Percentiles rank a stretch among this genome's conserved stretches.
Evolutionary conservation across 768 basidiomycete species (phyloP).

Genomic region (Leccinum rimulosum): DNA sequence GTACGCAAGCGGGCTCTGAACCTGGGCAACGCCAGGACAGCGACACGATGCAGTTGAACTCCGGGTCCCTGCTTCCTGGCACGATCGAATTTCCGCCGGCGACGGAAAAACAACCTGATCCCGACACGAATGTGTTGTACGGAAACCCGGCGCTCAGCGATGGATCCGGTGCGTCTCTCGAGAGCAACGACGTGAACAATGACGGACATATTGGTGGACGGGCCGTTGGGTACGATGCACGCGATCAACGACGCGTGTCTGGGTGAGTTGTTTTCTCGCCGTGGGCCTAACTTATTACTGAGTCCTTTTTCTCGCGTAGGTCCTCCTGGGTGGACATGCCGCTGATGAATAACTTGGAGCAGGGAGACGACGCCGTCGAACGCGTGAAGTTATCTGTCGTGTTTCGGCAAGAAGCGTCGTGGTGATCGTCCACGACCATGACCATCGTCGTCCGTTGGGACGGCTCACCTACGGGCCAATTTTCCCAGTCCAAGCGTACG

Average conservation of each 20-base stretch:
- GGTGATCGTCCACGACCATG: slow-evolving; percentile 36
- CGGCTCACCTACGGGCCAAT: no score
- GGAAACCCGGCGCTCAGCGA: slow-evolving; percentile 24
- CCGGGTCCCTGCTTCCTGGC: neutral
- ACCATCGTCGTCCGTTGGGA: neutral
- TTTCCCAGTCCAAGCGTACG: no score
- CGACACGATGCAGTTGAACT: slow-evolving; percentile 34
- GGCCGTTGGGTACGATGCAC: slow-evolving; percentile 70
- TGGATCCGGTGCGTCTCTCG: neutral
- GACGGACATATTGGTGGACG: slow-evolving; percentile 34
- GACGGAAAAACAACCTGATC: slow-evolving; percentile 33
- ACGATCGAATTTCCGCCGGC: neutral
- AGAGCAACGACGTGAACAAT: slow-evolving; percentile 22
- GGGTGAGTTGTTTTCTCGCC: slow-evolving; percentile 36
- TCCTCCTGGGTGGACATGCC: slow-evolving; percentile 35
- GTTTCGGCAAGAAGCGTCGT: slow-evolving; percentile 73
- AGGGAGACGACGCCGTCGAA: slow-evolving; percentile 73
- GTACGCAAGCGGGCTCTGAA: slow-evolving; percentile 10
- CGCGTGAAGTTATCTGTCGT: slow-evolving; percentile 84
- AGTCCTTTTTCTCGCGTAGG: slow-evolving; percentile 5
- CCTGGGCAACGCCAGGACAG: slow-evolving; percentile 18
- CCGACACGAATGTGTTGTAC: slow-evolving; percentile 36
- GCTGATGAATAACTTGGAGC: slow-evolving; percentile 28
- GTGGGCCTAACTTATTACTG: neutral
- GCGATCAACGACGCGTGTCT: slow-evolving; percentile 71